phyloP scores from a whole-genome alignment of 306 rosid genomes.

The Cyclanthera cordifolia region DNA sequence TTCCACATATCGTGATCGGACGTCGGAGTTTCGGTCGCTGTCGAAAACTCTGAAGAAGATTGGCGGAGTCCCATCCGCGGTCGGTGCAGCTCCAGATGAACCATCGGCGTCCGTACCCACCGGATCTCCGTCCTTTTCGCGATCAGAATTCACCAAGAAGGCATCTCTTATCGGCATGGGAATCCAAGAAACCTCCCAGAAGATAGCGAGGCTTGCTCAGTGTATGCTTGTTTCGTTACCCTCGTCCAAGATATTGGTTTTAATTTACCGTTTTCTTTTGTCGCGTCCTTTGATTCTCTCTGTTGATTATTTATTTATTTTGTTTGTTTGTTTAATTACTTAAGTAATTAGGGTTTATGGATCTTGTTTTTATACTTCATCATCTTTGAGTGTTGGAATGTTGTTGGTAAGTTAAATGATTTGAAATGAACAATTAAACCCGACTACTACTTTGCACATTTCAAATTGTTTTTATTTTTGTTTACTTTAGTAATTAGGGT shows the following conservation, averaged over 20 bases:
- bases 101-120: conserved; percentile 29
- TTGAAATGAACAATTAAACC: not conserved
- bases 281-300: no score
- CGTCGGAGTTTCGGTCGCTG: conserved; percentile 71
- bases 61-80: conserved; percentile 31
- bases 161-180: conserved; percentile 74
- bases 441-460: no score
- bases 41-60: conserved; percentile 56
- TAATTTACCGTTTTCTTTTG: no score
- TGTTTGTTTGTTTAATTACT: no score
- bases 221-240: conserved; percentile 24
- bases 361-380: not conserved
- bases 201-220: conserved; percentile 56
- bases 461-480: not conserved
- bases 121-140: conserved; percentile 13
- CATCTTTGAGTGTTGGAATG: no score
- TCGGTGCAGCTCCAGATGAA: conserved; percentile 25
- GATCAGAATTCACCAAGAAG: conserved; percentile 74
- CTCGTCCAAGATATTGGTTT: not conserved
- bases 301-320: no score
- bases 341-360: not conserved
- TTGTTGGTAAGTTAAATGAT: no score
- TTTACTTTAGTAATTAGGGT: no score
- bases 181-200: conserved; percentile 68
- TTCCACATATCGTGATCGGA: conserved; percentile 67